Evolutionary conservation across 1,284 basidiomycete species (phyloP).

Genomic region (Trametes pubescens): DNA sequence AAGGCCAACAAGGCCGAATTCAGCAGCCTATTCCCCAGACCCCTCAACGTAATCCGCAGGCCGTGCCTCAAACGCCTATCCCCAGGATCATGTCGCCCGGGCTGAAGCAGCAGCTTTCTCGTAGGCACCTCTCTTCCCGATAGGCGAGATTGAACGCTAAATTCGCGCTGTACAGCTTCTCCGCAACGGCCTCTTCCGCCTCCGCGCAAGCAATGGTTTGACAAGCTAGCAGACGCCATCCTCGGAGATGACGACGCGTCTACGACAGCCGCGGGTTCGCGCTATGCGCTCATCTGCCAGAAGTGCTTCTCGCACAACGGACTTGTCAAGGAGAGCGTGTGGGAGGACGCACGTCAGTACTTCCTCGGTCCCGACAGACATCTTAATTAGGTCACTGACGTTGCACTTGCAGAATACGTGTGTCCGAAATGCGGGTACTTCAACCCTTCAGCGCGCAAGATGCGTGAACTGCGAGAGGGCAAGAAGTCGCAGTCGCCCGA

Average conservation of each 20-base stretch:
- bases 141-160: neutral
- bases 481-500: slow-evolving; percentile 31
- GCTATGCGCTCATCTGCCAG: slow-evolving; percentile 95
- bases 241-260: slow-evolving; percentile 83
- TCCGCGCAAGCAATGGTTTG: slow-evolving; percentile 86
- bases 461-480: slow-evolving; percentile 40
- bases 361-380: neutral
- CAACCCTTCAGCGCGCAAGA: slow-evolving; percentile 63
- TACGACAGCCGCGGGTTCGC: slow-evolving; percentile 55
- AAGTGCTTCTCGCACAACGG: slow-evolving; percentile 96
- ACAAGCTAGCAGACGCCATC: slow-evolving; percentile 87
- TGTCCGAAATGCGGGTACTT: slow-evolving; percentile 82
- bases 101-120: slow-evolving; percentile 49
- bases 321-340: slow-evolving; percentile 88
- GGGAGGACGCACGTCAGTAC: slow-evolving; percentile 87
- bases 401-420: slow-evolving; percentile 66
- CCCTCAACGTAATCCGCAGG: slow-evolving; percentile 37
- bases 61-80: slow-evolving; percentile 33
- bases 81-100: slow-evolving; percentile 37
- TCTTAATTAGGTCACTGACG: neutral
- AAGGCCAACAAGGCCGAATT: slow-evolving; percentile 23
- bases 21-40: slow-evolving; percentile 33
- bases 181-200: slow-evolving; percentile 57
- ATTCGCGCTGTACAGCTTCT: slow-evolving; percentile 36
- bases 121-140: slow-evolving; percentile 38